These are phyloP conservation scores for Gnetum montanum DNA, from an alignment of 75 land plant species.

Conservation along the genomic window DNA sequence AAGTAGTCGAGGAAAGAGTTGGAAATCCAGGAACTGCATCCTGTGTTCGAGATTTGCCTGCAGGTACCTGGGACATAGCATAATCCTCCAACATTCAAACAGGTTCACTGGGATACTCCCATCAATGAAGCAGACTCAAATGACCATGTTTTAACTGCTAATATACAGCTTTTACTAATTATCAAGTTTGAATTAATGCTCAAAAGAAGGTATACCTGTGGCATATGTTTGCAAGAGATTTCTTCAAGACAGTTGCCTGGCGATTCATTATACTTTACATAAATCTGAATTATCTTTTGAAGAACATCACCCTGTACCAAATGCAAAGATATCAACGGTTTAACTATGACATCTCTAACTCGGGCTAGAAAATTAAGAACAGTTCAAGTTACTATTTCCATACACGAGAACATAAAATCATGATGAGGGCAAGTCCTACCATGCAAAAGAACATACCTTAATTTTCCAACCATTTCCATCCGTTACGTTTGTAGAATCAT, in stretches of 20 bases:
- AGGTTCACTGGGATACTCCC: no score
- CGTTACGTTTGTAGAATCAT: conserved; percentile 37
- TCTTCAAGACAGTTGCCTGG: conserved; percentile 58
- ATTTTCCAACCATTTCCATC: conserved; percentile 34
- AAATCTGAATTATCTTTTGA: conserved; percentile 52
- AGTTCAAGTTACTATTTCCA: no score
- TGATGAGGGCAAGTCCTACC: no score
- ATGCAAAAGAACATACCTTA: conserved; percentile 29
- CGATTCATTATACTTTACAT: conserved; percentile 45
- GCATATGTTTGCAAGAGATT: conserved; percentile 55
- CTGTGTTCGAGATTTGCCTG: conserved; percentile 13
- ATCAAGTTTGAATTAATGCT: no score
- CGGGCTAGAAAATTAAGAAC: no score
- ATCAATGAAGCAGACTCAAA: no score
- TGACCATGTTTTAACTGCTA: no score
- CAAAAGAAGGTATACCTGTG: conserved; percentile 46
- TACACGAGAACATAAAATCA: no score
- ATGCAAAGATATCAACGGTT: no score
- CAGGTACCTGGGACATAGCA: conserved; percentile 24
- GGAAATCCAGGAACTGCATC: conserved; percentile 47
- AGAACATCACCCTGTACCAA: conserved; percentile 63
- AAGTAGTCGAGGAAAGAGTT: conserved; percentile 47
- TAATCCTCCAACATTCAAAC: no score
- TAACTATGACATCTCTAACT: no score
- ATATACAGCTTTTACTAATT: no score